Evolutionary conservation across 2,329 filamentous ascomycete species (phyloP), one percentile per base, ranked within the genome.

Genomic region (Aureobasidium lini): DNA sequence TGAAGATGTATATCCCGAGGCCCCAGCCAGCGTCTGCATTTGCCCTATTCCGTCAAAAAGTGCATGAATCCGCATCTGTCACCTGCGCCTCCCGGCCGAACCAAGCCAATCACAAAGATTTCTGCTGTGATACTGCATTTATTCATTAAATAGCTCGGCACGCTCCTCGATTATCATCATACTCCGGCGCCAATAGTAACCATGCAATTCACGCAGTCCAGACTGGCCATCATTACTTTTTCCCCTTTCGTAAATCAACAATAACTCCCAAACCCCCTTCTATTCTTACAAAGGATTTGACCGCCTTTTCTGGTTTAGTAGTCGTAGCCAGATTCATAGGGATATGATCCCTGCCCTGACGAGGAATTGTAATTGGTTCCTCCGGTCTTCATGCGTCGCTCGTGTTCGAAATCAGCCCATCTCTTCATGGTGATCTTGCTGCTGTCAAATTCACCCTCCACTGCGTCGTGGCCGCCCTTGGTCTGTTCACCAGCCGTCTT

Each of bases 391-490:
- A 57, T 57, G 31, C 71, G 57, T 37, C 70, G 62, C 57, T 72
- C 86, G 73, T 82, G 84, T 79, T 99, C 94, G 71, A 97, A 99
- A 75, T 99, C 94, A 64, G 87, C 88, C 94, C 94, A 99, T 67
- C 94, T 80, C 81, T 96, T 96, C 94, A 99, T 99, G 39, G 93
- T 96, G 72, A 99, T 99, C 83, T 96, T 95, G 75, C 88, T 95
- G 73, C 89, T 95, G 75, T 99, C 95, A 69, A 99, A 99, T 74
- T 97, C 94, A 64, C 94, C 94, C 74, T 96, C 90, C 64, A 87
- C 87, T 69, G 93, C 92, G 29, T 63, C 69, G 48, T 72, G 69
- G 7, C 70, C 70, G 76, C 93, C 94, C 79, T 93, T 92, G 13
- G 84, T 87, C 77, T 88, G 90, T 70, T 96, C 93, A 31, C 92